Evolutionary conservation across 257 asterid species (phyloP).

Genomic region (Jaltomata sinuosa): DNA sequence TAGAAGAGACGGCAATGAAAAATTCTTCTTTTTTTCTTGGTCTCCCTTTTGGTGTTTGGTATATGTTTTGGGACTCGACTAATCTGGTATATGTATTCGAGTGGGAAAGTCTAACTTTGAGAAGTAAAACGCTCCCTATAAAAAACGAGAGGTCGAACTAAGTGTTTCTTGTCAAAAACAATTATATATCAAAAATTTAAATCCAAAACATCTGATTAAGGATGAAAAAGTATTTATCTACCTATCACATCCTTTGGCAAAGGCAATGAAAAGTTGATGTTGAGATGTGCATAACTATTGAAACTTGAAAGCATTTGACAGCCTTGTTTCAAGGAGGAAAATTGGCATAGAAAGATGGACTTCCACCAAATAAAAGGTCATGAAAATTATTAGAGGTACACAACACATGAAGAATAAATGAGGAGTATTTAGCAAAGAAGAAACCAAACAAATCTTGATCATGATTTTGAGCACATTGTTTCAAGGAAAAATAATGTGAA

Average conservation of each 20-base stretch:
- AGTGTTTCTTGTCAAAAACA: no score
- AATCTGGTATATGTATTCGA: no score
- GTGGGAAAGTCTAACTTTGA: no score
- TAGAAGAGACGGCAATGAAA: background rate
- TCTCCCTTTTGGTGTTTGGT: no score
- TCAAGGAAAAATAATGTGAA: background rate
- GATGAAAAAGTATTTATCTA: background rate
- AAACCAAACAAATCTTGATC: background rate
- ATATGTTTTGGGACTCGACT: no score
- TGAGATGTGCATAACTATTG: conserved; percentile 10
- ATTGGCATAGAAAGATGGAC: conserved; percentile 12
- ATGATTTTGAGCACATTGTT: background rate
- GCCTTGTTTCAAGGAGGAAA: conserved; percentile 19
- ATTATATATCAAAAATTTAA: no score
- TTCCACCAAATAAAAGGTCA: conserved; percentile 18
- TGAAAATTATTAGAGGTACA: conserved; percentile 5
- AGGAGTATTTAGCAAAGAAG: background rate
- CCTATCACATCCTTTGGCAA: background rate
- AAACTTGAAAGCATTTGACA: conserved; percentile 9
- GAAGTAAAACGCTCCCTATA: no score
- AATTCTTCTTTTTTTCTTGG: background rate
- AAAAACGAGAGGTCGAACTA: no score
- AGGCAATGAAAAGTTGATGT: conserved; percentile 8
- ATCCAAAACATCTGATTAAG: no score
- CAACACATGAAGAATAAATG: background rate